phyloP scores from a whole-genome alignment of 148 eudicot genomes.

The Mesembryanthemum crystallinum region DNA sequence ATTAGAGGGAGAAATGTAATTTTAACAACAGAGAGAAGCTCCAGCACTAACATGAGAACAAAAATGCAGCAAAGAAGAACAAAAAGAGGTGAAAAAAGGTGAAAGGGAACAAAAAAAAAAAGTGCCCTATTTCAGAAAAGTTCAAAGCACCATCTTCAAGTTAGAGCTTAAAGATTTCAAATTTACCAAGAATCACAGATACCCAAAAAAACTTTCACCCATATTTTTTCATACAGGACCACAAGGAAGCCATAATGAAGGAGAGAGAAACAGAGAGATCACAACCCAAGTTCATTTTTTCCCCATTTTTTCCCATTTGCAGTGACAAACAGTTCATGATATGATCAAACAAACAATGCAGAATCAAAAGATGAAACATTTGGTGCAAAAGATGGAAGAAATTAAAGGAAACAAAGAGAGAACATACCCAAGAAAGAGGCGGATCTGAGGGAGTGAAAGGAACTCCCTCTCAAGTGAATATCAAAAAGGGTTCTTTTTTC shows the following conservation, averaged over 20 bases:
- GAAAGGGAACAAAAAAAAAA: too few species aligned
- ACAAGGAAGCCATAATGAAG: background rate
- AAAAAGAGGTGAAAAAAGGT: background rate
- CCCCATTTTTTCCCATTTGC: background rate
- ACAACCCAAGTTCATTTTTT: background rate
- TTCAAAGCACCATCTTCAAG: background rate
- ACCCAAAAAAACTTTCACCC: background rate
- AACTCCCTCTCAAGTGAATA: conserved; percentile 4
- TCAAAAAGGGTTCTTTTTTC: background rate
- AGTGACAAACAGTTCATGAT: too few species aligned
- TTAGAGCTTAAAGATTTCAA: too few species aligned
- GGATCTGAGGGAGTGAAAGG: conserved; percentile 41
- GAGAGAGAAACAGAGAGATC: background rate
- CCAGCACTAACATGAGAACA: background rate
- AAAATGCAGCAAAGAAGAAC: background rate
- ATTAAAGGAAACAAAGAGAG: background rate
- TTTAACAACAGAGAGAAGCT: background rate
- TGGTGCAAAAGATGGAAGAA: background rate
- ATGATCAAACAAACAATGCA: background rate
- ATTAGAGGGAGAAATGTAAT: background rate
- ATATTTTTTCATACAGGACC: background rate
- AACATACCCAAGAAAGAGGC: conserved; percentile 22
- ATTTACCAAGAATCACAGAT: background rate
- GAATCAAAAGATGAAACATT: background rate
- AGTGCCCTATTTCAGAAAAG: background rate